Percentiles rank a stretch among this genome's conserved stretches.
Evolutionary conservation across 768 basidiomycete species (phyloP).

Genomic region (Lanmaoa rubissima): DNA sequence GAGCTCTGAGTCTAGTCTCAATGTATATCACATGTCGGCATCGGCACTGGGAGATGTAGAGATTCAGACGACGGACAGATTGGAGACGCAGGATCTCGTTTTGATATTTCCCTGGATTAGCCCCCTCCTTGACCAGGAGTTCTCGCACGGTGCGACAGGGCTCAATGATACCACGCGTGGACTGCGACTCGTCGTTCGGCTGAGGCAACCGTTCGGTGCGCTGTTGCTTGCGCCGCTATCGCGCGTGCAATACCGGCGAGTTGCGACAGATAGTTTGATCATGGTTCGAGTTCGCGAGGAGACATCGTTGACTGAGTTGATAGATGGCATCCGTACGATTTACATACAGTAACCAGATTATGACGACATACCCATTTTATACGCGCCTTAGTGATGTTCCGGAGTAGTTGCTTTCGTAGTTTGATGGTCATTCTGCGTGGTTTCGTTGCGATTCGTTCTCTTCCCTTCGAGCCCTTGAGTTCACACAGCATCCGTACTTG

Average conservation of each 20-base stretch:
- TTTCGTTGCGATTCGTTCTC: too few relatives aligned
- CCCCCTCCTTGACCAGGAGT: not conserved
- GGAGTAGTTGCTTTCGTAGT: too few relatives aligned
- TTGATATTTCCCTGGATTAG: conserved; percentile 12
- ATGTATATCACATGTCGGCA: not conserved
- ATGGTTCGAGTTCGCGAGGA: not conserved
- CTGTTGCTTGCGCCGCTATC: not conserved
- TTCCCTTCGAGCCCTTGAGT: too few relatives aligned
- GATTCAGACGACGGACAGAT: conserved; percentile 1
- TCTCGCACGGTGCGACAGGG: not conserved
- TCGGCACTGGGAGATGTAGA: not conserved
- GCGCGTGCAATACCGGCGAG: not conserved
- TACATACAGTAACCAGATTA: too few relatives aligned
- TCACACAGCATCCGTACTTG: too few relatives aligned
- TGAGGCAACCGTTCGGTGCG: not conserved
- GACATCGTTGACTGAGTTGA: not conserved
- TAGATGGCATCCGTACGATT: too few relatives aligned
- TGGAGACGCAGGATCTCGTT: not conserved
- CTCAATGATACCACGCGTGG: not conserved
- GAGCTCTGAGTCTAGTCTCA: not conserved
- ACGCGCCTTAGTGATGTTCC: too few relatives aligned
- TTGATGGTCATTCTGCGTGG: too few relatives aligned
- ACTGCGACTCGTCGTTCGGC: not conserved
- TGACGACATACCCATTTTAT: too few relatives aligned
- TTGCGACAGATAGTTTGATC: not conserved